phyloP scores from a whole-genome alignment of 2,329 filamentous ascomycete species.

The Tolypocladium ophioglossoides region DNA sequence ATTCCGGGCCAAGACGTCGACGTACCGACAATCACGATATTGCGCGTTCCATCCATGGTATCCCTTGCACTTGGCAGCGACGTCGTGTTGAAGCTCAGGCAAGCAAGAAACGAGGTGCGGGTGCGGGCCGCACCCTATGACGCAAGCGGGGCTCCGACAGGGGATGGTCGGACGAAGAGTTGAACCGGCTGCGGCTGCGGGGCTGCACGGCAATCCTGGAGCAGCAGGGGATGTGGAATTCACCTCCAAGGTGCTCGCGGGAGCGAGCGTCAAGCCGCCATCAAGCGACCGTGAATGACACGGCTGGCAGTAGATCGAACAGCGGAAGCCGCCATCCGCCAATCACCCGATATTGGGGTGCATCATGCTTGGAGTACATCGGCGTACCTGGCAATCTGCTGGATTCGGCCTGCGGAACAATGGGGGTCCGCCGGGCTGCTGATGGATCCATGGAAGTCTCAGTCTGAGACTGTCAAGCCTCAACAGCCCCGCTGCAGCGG shows the following conservation, averaged over 20 bases:
- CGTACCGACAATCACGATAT: constrained; percentile 41
- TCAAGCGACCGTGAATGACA: background rate
- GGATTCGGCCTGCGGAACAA: background rate
- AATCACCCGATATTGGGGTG: background rate
- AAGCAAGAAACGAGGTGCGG: background rate
- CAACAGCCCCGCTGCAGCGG: no score
- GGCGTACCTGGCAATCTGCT: background rate
- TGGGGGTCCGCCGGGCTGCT: background rate
- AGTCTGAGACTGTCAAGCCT: no score
- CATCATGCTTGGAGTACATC: background rate
- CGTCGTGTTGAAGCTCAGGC: background rate
- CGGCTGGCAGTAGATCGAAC: no score
- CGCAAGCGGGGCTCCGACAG: constrained; percentile 4
- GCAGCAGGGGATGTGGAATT: background rate
- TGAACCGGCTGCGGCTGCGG: background rate
- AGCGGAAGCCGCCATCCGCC: background rate
- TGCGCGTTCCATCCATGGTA: constrained; percentile 25
- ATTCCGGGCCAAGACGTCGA: background rate
- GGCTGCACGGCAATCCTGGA: no score
- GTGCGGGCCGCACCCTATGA: constrained; percentile 2
- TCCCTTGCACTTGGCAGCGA: background rate
- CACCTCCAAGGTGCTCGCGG: background rate
- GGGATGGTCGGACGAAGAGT: background rate
- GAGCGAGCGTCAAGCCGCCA: background rate
- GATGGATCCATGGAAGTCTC: background rate